Percentiles rank a stretch among this genome's conserved stretches.
Conservation (phyloP, 306 rosid genomes). For the Trifolium repens region DNA sequence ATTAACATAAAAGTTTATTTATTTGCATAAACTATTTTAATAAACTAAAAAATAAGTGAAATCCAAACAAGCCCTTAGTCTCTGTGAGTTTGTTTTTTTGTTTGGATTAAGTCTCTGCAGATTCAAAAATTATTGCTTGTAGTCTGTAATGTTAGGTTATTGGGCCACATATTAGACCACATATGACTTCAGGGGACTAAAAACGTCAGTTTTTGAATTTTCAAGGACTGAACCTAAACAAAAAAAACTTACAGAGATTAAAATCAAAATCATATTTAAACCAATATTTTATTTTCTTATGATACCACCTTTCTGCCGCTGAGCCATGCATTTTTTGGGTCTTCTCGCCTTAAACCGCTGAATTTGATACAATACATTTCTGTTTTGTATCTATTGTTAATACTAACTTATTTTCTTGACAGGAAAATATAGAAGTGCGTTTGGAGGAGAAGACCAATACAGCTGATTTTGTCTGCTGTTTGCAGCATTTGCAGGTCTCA, state of each 20-base stretch:
- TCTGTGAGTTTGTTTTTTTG: background rate
- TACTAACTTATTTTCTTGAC: constrained; percentile 31
- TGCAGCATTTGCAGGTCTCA: constrained; percentile 93
- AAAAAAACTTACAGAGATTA: background rate
- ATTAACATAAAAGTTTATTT: no score
- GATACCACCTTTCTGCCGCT: background rate
- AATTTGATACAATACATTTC: no score
- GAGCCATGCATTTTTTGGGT: background rate
- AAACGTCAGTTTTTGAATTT: no score
- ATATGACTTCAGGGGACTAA: no score
- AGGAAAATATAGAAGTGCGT: constrained; percentile 68
- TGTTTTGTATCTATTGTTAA: background rate
- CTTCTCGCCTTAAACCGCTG: background rate
- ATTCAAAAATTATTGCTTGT: no score
- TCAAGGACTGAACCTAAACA: background rate
- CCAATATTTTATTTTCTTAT: background rate
- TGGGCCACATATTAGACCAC: no score
- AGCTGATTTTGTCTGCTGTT: constrained; percentile 90
- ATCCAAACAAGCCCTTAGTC: no score
- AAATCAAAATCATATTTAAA: no score
- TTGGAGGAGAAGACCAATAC: constrained; percentile 65
- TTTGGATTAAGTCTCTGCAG: no score
- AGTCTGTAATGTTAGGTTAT: no score
- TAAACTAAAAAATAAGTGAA: no score
- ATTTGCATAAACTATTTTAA: no score